Evolutionary conservation across 768 basidiomycete genomes (phyloP), one percentile per base, ranked within the genome.

Genomic region (Calocybe cyanea): DNA sequence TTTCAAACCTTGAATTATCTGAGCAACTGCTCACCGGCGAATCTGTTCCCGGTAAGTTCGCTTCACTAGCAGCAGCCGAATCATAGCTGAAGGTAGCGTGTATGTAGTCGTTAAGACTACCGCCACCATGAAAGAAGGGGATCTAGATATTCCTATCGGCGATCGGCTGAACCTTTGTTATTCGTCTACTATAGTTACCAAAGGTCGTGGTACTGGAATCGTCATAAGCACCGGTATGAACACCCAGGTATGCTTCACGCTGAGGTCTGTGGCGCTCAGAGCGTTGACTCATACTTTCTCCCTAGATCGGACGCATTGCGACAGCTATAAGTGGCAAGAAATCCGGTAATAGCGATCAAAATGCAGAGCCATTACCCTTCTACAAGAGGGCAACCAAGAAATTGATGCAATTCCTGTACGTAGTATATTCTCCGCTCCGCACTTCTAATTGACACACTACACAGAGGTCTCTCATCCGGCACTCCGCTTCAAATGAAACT

Each of bases 11-110:
- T 24, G 76, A 77, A 56, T 62, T 68, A 19, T 74, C 73, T 31
- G 77, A 80, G 51, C 73, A 74, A 19, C 64, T 78, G 11, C 60
- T 80, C 36, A 80, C 77, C 0, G 76, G 75, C 46, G 77, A 78
- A 57, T 72, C 72, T 11, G 52, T 77, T 28, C 77, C 76, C 35
- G 75, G 65, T 65, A 40, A 33, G 55, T n/a, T 5, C 34, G 7
- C 4, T 7, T 35, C n/a, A n/a, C n/a, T n/a, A 7, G 11, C 2
- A 11, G 25, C 21, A 13, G 51, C 3, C n/a, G n/a, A 17, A 13
- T 38, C 37, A 3, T 4, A 33, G 18, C 11, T 9, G 9, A 28
- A 8, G 40, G 2, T 33, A n/a, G 21, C 32, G 1, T 10, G 34
- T 32, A 18, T 32, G 19, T 35, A 68, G 69, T 78, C n/a, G 49